Percentiles rank a stretch among this genome's conserved stretches.
These are phyloP conservation scores for Physcia stellaris DNA, from an alignment of 495 filamentous ascomycete species.

Conservation along the genomic window DNA sequence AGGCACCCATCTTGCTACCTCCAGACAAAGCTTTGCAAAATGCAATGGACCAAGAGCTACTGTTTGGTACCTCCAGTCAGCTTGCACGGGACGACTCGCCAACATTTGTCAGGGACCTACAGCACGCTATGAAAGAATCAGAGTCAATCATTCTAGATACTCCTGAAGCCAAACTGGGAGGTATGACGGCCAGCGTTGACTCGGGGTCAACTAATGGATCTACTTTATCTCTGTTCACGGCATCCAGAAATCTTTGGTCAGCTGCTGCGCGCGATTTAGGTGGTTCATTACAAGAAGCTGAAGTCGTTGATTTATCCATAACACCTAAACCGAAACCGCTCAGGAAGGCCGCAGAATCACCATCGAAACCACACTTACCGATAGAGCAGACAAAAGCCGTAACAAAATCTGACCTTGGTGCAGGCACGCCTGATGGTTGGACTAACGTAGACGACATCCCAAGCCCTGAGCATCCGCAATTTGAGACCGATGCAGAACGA, in stretches of 20 bases:
- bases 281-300: conserved; percentile 44
- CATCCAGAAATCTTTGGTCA: conserved; percentile 45
- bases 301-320: conserved; percentile 42
- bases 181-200: neutral
- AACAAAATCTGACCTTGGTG: neutral
- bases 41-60: conserved; percentile 60
- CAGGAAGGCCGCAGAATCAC: neutral
- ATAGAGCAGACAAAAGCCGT: too few relatives aligned
- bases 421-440: neutral
- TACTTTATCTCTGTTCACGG: conserved; percentile 17
- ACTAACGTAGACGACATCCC: neutral
- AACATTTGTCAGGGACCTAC: conserved; percentile 49
- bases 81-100: conserved; percentile 66
- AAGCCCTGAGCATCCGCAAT: neutral
- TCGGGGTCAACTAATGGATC: conserved; percentile 1
- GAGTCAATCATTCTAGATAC: conserved; percentile 13
- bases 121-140: conserved; percentile 55
- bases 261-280: conserved; percentile 50
- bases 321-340: conserved; percentile 17
- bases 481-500: neutral
- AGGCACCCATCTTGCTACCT: conserved; percentile 51
- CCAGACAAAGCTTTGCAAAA: conserved; percentile 57
- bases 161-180: neutral
- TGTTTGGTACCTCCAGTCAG: conserved; percentile 92
- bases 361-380: neutral